These are phyloP conservation scores for Dendrobium officinale DNA, from an alignment of 106 monocot genomes.

Conservation along the genomic window DNA sequence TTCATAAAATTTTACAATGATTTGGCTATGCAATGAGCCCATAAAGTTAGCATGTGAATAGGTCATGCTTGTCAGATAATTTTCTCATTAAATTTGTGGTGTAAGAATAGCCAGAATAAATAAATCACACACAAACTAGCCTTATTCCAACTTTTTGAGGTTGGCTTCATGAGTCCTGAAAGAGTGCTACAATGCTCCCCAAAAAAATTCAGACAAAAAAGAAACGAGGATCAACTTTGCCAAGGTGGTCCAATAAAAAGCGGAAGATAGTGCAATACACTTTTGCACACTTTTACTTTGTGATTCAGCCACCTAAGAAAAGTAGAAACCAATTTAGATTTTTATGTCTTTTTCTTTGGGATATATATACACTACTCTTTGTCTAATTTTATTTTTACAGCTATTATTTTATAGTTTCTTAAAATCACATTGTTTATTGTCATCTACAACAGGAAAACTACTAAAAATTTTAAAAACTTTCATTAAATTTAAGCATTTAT, in stretches of 20 bases:
- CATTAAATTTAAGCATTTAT: too few relatives aligned
- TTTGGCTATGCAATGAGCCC: neutral
- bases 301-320: too few relatives aligned
- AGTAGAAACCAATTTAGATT: too few relatives aligned
- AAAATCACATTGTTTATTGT: too few relatives aligned
- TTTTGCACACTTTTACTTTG: too few relatives aligned
- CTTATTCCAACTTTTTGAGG: neutral
- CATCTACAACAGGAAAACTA: too few relatives aligned
- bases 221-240: neutral
- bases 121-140: neutral
- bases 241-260: neutral
- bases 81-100: neutral
- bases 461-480: too few relatives aligned
- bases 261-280: neutral
- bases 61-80: neutral
- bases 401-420: too few relatives aligned
- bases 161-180: neutral
- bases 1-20: neutral
- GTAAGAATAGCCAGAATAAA: neutral
- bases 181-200: neutral
- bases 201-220: neutral
- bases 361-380: too few relatives aligned
- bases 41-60: slow-evolving; percentile 2
- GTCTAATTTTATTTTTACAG: too few relatives aligned
- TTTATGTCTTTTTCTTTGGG: too few relatives aligned